phyloP scores from a whole-genome alignment of 345 rosid genomes.

The Limnanthes douglasii region DNA sequence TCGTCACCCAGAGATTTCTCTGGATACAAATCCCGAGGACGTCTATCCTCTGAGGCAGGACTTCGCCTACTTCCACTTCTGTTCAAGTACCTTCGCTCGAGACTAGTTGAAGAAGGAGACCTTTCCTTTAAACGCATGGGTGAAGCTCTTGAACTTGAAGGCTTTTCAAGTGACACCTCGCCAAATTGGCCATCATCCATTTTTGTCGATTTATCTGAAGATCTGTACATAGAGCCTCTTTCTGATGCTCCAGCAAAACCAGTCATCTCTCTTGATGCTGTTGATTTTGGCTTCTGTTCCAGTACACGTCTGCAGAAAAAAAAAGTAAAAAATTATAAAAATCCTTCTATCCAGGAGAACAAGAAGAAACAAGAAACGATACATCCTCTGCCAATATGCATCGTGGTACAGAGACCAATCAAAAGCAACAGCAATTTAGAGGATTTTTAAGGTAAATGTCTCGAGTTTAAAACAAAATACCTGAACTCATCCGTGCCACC shows the following conservation, averaged over 20 bases:
- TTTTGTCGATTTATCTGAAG: conserved; percentile 37
- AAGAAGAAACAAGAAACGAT: neutral
- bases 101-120: conserved; percentile 66
- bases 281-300: conserved; percentile 43
- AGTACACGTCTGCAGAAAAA: conserved; percentile 28
- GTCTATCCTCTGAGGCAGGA: conserved; percentile 40
- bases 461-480: too few species aligned
- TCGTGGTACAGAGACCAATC: neutral
- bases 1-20: conserved; percentile 54
- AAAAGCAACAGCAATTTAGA: neutral
- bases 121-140: conserved; percentile 52
- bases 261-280: conserved; percentile 34
- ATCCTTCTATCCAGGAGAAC: neutral
- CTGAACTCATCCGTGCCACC: conserved; percentile 54
- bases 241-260: conserved; percentile 42
- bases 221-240: conserved; percentile 41
- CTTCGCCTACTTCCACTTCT: conserved; percentile 44
- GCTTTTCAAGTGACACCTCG: conserved; percentile 53
- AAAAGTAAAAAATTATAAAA: conserved; percentile 6
- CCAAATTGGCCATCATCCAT: conserved; percentile 48
- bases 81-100: conserved; percentile 53
- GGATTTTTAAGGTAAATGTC: too few species aligned
- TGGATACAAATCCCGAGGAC: conserved; percentile 24
- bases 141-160: conserved; percentile 62
- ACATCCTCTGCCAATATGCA: neutral